Base-by-base conservation (phyloP, 1,284 basidiomycete genomes). In the Boletus semigastroideus region DNA sequence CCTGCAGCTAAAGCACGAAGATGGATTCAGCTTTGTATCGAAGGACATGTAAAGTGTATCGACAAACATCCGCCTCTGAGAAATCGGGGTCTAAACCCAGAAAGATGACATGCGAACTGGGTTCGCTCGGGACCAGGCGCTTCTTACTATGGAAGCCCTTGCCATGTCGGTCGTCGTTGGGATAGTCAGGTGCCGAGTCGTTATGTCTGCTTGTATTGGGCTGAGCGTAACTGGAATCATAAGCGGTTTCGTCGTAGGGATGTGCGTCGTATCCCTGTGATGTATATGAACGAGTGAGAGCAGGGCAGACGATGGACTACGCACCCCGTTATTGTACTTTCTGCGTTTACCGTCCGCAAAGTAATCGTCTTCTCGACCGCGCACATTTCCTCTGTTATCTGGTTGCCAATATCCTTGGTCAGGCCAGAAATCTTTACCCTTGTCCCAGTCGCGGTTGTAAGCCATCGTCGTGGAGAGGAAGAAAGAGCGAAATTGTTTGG, bases 101-200 rank as follows among this genome's bases (percentile, higher is more conserved):
- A 70, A 95, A 94, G 63, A 95, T 94, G 63, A 96, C 87, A 73
- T 96, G 90, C 25, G 86, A 83, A 67, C 87, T 91, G 47, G 89
- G 85, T 67, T 92, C 88, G 59, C 87, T 90, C 27, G 88, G 84
- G 49, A 81, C 75, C 45, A 88, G 76, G 42, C 86, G 84, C 67
- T 90, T 89, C 74, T 88, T 88, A 64, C 64, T 57, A 57, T 68
- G 66, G 63, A 77, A 77, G 48, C 70, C 69, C 40, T 74, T 77
- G 61, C 72, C 62, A 53, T 65, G 61, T 57, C 75, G 73, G 59
- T 79, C 78, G 60, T 81, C 78, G 49, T 79, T 75, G 27, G 72
- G 54, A 52, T 65, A 66, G 52, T 82, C 79, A 52, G 70, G 66
- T 40, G 62, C 60, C 34, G 72, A 52, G 44, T 64, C 65, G 34